A percentile compares a stretch with the other conserved stretches of the same genome.
Evolutionary conservation across 2,329 filamentous ascomycete genomes (phyloP).

Genomic region (Ceratocystis ficicola): DNA sequence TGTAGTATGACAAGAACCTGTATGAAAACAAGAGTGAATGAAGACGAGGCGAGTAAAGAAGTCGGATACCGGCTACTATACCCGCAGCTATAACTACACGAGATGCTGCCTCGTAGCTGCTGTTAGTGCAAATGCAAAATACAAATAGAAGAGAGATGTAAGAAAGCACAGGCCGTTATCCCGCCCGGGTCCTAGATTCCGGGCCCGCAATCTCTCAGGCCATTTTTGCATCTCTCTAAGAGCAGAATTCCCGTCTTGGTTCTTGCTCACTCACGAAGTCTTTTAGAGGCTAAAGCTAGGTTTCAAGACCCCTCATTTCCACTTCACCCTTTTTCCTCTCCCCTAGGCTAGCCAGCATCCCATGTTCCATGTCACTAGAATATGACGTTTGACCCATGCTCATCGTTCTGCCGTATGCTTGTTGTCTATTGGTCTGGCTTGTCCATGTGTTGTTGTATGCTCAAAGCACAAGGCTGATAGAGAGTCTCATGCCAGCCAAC

Average conservation of each 20-base stretch:
- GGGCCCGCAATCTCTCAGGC: neutral
- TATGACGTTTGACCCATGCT: neutral
- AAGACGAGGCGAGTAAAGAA: neutral
- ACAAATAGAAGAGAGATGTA: neutral
- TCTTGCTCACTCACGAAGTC: neutral
- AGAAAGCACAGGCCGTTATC: neutral
- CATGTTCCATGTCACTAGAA: neutral
- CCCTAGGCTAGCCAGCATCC: neutral
- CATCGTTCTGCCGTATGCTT: neutral
- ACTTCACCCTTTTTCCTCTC: neutral
- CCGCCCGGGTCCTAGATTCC: neutral
- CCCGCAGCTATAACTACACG: neutral
- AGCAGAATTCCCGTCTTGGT: neutral
- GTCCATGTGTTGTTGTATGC: neutral
- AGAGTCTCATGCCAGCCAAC: neutral
- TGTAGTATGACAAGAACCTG: neutral
- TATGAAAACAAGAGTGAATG: neutral
- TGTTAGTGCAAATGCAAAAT: neutral
- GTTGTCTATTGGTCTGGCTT: neutral
- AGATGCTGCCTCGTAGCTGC: neutral
- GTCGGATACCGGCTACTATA: too few species aligned
- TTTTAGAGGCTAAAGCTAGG: neutral
- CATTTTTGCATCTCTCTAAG: neutral
- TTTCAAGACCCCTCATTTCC: constrained; percentile 10
- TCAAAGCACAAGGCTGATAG: neutral